Base-by-base conservation (phyloP, 2,329 filamentous ascomycete genomes). In the Aspergillus pseudoviridinutans region DNA sequence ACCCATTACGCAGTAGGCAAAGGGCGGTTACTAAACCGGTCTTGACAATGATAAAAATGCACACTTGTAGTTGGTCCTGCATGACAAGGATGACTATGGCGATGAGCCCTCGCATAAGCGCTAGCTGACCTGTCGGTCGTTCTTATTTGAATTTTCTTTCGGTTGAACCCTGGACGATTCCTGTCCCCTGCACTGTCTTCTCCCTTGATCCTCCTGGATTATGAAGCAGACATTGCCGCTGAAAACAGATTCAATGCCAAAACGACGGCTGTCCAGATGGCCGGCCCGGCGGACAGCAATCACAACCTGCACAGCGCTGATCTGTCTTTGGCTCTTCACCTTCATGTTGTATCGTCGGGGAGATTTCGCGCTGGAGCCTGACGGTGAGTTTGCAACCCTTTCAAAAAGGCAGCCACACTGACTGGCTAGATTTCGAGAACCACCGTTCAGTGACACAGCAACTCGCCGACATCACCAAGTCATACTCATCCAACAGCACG, bases 241-340 rank as follows among this genome's bases (percentile, higher is more conserved):
- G 32, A 17, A 35, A 4, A 35, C 32, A 17, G 32, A 17, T 35
- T 17, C 32, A 42, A 64, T 64, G 61, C 46, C 61, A 10, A 64
- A 59, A 52, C 54, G 57, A 55, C 58, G 58, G 50, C 56, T 62
- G 17, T 61, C 64, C 46, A 57, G 61, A 32, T 64, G 63, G 63
- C 63, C 61, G 47, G 60, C 58, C 46, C 61, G 60, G 56, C 57
- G 60, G 47, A 58, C 54, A 12, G 52, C 57, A 24, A 58, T 54
- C 9, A 41, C 62, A n/a, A 59, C 57, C 32, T 59, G 58, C 55
- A 29, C 62, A 35, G 60, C 63, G 17, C 27, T 65, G 38, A 50
- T 65, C 1, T 50, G 62, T 28, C 58, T 57, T 20, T 53, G 56
- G 10, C 17, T 65, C 22, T 41, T 54, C 9, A 58, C 58, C 2